Evolutionary conservation across 192 early-diverging fungal genomes (phyloP).

Genomic region (Backusella parvicylindrica): DNA sequence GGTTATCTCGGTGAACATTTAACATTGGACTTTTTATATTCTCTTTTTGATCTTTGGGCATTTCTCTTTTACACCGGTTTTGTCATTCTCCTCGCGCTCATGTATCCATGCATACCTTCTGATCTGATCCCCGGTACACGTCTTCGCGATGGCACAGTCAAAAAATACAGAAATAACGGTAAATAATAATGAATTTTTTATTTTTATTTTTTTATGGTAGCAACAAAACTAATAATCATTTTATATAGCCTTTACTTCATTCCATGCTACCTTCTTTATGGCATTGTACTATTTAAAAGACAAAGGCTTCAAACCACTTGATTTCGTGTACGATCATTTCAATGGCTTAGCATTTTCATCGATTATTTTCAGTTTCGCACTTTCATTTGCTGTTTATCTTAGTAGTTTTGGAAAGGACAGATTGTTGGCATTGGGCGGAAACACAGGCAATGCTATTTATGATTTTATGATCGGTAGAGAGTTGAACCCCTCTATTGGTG

Average conservation of each 20-base stretch:
- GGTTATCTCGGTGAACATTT: neutral
- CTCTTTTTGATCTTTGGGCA: slow-evolving; percentile 34
- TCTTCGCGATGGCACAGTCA: slow-evolving; percentile 62
- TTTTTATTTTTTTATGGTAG: neutral
- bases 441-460: slow-evolving; percentile 88
- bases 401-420: slow-evolving; percentile 65
- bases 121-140: slow-evolving; percentile 55
- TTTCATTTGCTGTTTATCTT: slow-evolving; percentile 71
- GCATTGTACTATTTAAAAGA: slow-evolving; percentile 37
- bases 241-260: slow-evolving; percentile 30
- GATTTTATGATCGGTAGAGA: slow-evolving; percentile 97
- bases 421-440: slow-evolving; percentile 80
- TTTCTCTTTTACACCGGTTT: slow-evolving; percentile 62
- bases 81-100: slow-evolving; percentile 63
- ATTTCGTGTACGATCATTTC: slow-evolving; percentile 83
- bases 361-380: slow-evolving; percentile 56
- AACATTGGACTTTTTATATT: neutral
- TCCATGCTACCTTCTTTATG: slow-evolving; percentile 57
- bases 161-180: slow-evolving; percentile 83
- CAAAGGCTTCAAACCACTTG: slow-evolving; percentile 59
- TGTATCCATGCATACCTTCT: slow-evolving; percentile 71
- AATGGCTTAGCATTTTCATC: slow-evolving; percentile 70
- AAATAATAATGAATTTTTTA: neutral
- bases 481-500: slow-evolving; percentile 85
- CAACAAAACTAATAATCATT: neutral